Base-by-base conservation (phyloP, 1,139 yeast species). In the Geotrichum aggregatum region DNA sequence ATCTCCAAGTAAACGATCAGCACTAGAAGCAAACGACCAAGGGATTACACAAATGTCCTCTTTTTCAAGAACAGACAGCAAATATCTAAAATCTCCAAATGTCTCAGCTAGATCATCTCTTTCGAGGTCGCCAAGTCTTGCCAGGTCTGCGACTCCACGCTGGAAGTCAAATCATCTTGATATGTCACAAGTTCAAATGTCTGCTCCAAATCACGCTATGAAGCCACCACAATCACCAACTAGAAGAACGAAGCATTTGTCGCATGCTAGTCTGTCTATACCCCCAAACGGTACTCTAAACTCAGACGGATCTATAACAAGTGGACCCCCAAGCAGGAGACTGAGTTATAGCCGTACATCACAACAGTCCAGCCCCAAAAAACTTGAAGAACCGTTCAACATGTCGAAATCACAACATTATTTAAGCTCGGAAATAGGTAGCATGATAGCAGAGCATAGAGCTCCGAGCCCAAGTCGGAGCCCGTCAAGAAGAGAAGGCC, bases 201-300 rank as follows among this genome's bases (percentile, higher is more conserved):
- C 47, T 3, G 16, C 47, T 7, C 19, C 39, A 7, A 8, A 24
- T 24, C 35, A 35, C 18, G 11, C 26, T 3, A 34, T 39, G 36
- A 21, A 31, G 47, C 47, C 47, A 19, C 51, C 51, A 4, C 41
- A 34, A 31, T 48, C 51, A n/a, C 51, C 51, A 13, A 16, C 51
- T 13, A 33, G 51, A 24, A 22, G 42, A 34, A 42, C 43, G 18
- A 40, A 48, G 13, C 51, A 42, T 22, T 22, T 16, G 18, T 34
- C 33, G 3, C 50, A 47, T 30, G 19, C 50, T 8, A 47, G 50
- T 31, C 43, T 31, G 2, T 19, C 35, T 13, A 33, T 18, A 10
- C 38, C 24, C 26, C 6, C 36, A 30, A 10, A 5, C 5, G 16
- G n/a, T 38, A 13, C 21, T 21, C 11, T n/a, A 34, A 34, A n/a